Percentiles rank a stretch among this genome's conserved stretches.
These are phyloP conservation scores for Pichia thaimueangensis DNA, from an alignment of 805 yeast species.

Conservation along the genomic window DNA sequence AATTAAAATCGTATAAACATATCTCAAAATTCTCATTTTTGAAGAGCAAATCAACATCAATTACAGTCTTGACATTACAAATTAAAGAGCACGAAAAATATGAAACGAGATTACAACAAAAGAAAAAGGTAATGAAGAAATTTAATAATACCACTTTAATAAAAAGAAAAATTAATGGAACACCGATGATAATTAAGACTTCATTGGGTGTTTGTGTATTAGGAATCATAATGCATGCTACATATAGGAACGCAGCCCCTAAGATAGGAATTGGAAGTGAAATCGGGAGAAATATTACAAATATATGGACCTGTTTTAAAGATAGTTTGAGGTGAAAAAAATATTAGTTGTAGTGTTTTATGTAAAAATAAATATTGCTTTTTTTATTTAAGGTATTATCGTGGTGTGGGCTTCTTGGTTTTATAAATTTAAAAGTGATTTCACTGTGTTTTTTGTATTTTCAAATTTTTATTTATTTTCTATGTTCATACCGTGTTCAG, in stretches of 20 bases:
- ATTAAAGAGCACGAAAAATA: constrained; percentile 3
- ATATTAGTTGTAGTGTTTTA: too few species aligned
- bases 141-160: neutral
- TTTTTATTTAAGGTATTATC: too few species aligned
- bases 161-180: neutral
- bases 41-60: constrained; percentile 10
- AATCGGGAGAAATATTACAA: neutral
- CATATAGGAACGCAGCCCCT: neutral
- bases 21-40: constrained; percentile 21
- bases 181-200: neutral
- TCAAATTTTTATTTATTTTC: neutral
- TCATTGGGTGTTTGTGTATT: constrained; percentile 7
- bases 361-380: too few species aligned
- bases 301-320: neutral
- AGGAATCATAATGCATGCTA: constrained; percentile 2
- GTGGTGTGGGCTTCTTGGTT: too few species aligned
- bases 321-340: neutral
- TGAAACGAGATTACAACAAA: neutral
- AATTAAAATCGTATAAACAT: constrained; percentile 3
- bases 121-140: neutral
- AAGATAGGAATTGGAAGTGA: constrained; percentile 4
- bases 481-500: neutral
- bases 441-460: neutral
- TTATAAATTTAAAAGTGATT: too few species aligned
- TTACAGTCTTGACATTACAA: constrained; percentile 15